These are phyloP conservation scores for Annulohypoxylon moriforme DNA, from an alignment of 495 filamentous ascomycete genomes.

Conservation along the genomic window DNA sequence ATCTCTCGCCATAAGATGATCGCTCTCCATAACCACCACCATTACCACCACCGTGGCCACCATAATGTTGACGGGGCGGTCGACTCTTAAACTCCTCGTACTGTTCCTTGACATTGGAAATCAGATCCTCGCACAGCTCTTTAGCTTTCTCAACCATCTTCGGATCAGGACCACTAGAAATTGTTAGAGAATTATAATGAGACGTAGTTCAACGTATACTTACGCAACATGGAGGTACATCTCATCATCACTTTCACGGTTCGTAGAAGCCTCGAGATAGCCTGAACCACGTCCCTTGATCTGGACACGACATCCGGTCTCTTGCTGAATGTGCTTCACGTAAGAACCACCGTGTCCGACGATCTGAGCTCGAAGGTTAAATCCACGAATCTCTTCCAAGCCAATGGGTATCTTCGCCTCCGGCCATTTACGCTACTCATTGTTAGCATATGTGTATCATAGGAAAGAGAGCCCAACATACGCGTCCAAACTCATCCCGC, in stretches of 20 bases:
- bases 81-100: slow-evolving; percentile 92
- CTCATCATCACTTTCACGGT: slow-evolving; percentile 88
- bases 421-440: slow-evolving; percentile 93
- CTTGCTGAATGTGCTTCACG: slow-evolving; percentile 96
- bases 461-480: slow-evolving; percentile 56
- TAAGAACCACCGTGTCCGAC: slow-evolving; percentile 93
- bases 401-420: slow-evolving; percentile 92
- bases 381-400: slow-evolving; percentile 92
- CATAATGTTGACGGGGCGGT: slow-evolving; percentile 74
- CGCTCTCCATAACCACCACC: slow-evolving; percentile 52
- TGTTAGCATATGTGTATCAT: slow-evolving; percentile 47
- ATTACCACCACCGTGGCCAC: slow-evolving; percentile 53
- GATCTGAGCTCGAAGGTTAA: slow-evolving; percentile 94
- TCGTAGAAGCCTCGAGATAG: slow-evolving; percentile 86
- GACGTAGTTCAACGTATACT: slow-evolving; percentile 47
- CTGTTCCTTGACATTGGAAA: slow-evolving; percentile 82
- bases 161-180: slow-evolving; percentile 81
- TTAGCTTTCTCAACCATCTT: slow-evolving; percentile 87
- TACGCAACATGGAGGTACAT: slow-evolving; percentile 98
- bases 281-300: slow-evolving; percentile 98
- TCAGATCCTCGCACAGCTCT: slow-evolving; percentile 86
- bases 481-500: slow-evolving; percentile 92
- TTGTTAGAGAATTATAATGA: slow-evolving; percentile 46
- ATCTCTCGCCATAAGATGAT: slow-evolving; percentile 52
- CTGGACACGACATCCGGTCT: slow-evolving; percentile 93